Percentiles rank a stretch among this genome's conserved stretches.
Evolutionary conservation across 2,329 filamentous ascomycete genomes (phyloP).

Genomic region (Xylaria sp.): DNA sequence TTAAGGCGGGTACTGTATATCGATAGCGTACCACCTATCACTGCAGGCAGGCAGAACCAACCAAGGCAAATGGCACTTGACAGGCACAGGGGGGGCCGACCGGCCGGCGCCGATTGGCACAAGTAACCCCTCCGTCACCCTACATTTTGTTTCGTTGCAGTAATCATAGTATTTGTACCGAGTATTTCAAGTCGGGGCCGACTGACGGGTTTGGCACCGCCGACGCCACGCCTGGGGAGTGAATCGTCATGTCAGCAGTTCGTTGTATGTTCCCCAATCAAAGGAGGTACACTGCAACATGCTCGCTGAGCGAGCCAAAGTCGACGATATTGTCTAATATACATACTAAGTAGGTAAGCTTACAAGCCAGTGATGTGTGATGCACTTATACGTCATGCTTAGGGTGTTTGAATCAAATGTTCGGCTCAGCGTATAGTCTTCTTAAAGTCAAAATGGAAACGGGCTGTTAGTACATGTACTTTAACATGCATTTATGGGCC

Average conservation of each 20-base stretch:
- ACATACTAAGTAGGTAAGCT: neutral
- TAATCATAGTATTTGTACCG: too few relatives aligned
- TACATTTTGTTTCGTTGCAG: constrained; percentile 10
- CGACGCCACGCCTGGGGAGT: neutral
- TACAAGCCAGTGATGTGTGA: constrained; percentile 2
- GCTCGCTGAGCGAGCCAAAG: neutral
- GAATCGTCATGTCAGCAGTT: constrained; percentile 21
- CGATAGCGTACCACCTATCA: neutral
- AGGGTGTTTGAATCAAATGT: too few relatives aligned
- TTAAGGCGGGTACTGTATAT: too few relatives aligned
- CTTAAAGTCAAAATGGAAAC: neutral
- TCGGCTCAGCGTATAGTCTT: neutral
- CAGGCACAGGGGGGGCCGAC: constrained; percentile 7
- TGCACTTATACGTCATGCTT: neutral
- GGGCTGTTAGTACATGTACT: neutral
- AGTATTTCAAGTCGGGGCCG: too few relatives aligned
- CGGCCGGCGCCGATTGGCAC: constrained; percentile 31
- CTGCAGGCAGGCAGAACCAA: constrained; percentile 1
- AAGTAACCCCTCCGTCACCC: neutral
- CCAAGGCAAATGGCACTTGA: neutral
- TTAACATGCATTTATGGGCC: neutral
- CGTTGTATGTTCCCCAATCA: neutral
- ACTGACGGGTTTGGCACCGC: neutral
- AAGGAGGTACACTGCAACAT: neutral
- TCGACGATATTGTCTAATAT: neutral